Evolutionary conservation across 257 asterid species (phyloP).

Genomic region (Scutellaria minor): DNA sequence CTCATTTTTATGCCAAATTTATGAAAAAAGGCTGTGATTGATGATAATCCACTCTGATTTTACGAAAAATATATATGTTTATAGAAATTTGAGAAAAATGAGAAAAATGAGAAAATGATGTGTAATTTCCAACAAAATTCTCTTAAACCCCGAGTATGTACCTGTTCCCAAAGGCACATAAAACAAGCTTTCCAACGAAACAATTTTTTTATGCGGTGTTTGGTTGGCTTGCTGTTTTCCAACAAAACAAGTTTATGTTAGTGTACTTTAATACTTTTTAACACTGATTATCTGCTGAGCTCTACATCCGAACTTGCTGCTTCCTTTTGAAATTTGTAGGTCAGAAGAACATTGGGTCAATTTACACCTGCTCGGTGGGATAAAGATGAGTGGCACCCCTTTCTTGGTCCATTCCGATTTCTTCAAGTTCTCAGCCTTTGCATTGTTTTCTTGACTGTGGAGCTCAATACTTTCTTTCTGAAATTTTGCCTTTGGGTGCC

Average conservation of each 20-base stretch:
- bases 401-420: constrained; percentile 92
- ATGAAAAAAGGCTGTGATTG: too few species aligned
- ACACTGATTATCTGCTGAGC: constrained; percentile 1
- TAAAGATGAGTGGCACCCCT: constrained; percentile 97
- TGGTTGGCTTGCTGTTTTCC: not conserved
- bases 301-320: not conserved
- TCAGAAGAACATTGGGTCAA: constrained; percentile 81
- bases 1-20: not conserved
- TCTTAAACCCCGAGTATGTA: not conserved
- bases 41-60: not conserved
- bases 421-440: constrained; percentile 85
- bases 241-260: not conserved
- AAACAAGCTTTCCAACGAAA: not conserved
- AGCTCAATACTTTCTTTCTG: constrained; percentile 85
- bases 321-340: constrained; percentile 47
- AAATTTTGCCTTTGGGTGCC: constrained; percentile 98
- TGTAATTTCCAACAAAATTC: not conserved
- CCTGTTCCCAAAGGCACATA: not conserved
- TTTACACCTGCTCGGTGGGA: constrained; percentile 98
- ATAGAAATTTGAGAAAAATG: not conserved
- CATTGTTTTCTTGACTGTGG: constrained; percentile 81
- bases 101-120: not conserved
- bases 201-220: not conserved
- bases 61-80: not conserved
- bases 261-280: not conserved